Percentiles rank a stretch among this genome's conserved stretches.
These are phyloP conservation scores for Sicyos baderoa DNA, from an alignment of 306 rosid species.

Conservation along the genomic window DNA sequence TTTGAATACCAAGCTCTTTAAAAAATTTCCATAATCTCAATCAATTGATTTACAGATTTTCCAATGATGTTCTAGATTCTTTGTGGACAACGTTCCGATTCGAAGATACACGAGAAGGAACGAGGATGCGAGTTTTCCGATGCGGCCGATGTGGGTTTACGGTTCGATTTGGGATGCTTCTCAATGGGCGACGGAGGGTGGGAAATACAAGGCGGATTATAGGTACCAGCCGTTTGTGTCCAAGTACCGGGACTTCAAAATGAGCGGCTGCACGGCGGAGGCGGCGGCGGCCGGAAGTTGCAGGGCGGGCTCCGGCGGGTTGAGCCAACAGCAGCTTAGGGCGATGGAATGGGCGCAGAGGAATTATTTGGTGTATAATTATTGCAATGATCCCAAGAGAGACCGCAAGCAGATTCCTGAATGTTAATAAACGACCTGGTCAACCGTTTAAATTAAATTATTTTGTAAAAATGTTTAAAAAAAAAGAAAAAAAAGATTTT, in stretches of 20 bases:
- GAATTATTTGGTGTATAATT: conserved; percentile 60
- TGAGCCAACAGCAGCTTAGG: conserved; percentile 40
- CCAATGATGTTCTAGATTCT: conserved; percentile 38
- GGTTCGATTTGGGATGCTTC: conserved; percentile 99
- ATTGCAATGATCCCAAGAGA: conserved; percentile 64
- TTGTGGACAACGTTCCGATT: conserved; percentile 80
- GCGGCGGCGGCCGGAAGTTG: conserved; percentile 35
- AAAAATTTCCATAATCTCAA: too few relatives aligned
- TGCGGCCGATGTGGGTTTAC: conserved; percentile 67
- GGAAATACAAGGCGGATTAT: conserved; percentile 83
- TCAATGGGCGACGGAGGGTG: conserved; percentile 81
- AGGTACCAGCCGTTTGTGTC: conserved; percentile 68
- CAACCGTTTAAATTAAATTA: neutral
- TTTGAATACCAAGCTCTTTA: too few relatives aligned
- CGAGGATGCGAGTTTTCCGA: conserved; percentile 59
- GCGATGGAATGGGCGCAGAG: conserved; percentile 74
- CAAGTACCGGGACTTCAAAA: conserved; percentile 55
- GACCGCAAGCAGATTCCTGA: conserved; percentile 72
- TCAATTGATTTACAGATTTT: neutral
- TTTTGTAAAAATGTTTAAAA: neutral
- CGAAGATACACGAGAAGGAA: conserved; percentile 62
- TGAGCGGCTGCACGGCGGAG: conserved; percentile 37
- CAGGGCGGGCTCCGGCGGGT: conserved; percentile 27
- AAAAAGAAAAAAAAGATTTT: neutral
- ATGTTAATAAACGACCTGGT: conserved; percentile 32